Evolutionary conservation across 108 stramenopile genomes (phyloP).

Genomic region (Fragilaria radians): DNA sequence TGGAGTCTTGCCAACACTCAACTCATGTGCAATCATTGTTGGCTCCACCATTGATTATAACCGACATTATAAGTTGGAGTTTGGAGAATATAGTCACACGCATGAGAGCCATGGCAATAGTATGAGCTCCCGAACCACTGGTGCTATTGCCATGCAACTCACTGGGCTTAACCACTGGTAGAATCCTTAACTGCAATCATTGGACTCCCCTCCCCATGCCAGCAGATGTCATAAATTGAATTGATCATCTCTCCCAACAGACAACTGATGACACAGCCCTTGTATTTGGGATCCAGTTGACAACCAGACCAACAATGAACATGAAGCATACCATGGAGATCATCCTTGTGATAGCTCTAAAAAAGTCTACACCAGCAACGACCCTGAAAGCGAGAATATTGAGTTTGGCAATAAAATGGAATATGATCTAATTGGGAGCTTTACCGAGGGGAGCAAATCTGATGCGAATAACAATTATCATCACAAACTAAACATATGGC

Average conservation of each 20-base stretch:
- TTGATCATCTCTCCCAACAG: slow-evolving; percentile 2
- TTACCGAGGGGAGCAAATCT: too few relatives aligned
- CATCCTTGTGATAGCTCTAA: too few relatives aligned
- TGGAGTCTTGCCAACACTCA: slow-evolving; percentile 7
- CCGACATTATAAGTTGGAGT: slow-evolving; percentile 17
- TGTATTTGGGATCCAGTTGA: neutral
- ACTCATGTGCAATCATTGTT: slow-evolving; percentile 14
- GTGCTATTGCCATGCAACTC: slow-evolving; percentile 19
- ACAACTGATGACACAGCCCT: neutral
- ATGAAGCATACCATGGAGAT: too few relatives aligned
- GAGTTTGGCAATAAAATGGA: too few relatives aligned
- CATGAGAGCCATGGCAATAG: slow-evolving; percentile 23
- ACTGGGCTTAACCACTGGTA: slow-evolving; percentile 6
- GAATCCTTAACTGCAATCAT: neutral
- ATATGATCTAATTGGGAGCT: too few relatives aligned
- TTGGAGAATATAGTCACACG: slow-evolving; percentile 32
- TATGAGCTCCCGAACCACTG: slow-evolving; percentile 16
- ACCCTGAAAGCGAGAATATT: too few relatives aligned
- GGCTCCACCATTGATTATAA: slow-evolving; percentile 6
- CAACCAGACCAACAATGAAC: too few relatives aligned
- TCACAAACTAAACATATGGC: too few relatives aligned
- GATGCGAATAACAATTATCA: too few relatives aligned
- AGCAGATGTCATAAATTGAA: slow-evolving; percentile 4
- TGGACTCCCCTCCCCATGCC: slow-evolving; percentile 6
- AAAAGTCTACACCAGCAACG: too few relatives aligned